phyloP scores from a whole-genome alignment of 1,284 basidiomycete species.

The Macrocystidia cucumis region DNA sequence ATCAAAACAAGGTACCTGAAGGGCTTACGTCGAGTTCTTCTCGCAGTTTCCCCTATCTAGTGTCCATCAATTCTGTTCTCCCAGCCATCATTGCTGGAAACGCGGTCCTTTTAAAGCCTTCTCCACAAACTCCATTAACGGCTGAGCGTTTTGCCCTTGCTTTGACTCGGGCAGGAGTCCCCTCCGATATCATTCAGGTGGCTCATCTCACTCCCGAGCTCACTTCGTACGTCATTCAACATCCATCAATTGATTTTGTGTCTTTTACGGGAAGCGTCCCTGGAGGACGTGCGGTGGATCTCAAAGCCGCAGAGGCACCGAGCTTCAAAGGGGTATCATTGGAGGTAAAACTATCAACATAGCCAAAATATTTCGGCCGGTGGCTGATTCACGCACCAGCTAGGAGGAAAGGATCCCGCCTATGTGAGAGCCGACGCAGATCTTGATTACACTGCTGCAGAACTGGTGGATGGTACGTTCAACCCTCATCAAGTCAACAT shows the following conservation, averaged over 20 bases:
- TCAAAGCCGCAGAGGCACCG: conserved; percentile 46
- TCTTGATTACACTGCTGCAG: conserved; percentile 72
- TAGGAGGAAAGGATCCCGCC: conserved; percentile 95
- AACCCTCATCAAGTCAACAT: background rate
- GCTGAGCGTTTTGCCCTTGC: conserved; percentile 77
- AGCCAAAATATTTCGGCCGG: background rate
- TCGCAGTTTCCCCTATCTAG: conserved; percentile 81
- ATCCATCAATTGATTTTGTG: conserved; percentile 72
- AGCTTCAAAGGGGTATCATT: conserved; percentile 80
- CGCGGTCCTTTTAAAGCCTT: conserved; percentile 86
- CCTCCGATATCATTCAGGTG: conserved; percentile 70
- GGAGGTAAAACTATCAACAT: conserved; percentile 47
- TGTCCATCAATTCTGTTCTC: conserved; percentile 84
- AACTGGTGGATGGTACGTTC: conserved; percentile 80
- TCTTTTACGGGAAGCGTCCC: conserved; percentile 86
- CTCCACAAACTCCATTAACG: conserved; percentile 87
- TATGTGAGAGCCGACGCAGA: conserved; percentile 88
- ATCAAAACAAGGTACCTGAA: background rate
- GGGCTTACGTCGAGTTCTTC: background rate
- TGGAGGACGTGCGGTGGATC: conserved; percentile 58
- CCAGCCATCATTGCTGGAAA: conserved; percentile 89
- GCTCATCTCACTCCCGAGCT: conserved; percentile 71
- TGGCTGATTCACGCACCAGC: conserved; percentile 33
- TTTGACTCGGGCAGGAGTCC: conserved; percentile 70
- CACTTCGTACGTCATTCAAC: conserved; percentile 57